Base-by-base conservation (phyloP, 108 stramenopile genomes). In the Fistulifera pelliculosa region DNA sequence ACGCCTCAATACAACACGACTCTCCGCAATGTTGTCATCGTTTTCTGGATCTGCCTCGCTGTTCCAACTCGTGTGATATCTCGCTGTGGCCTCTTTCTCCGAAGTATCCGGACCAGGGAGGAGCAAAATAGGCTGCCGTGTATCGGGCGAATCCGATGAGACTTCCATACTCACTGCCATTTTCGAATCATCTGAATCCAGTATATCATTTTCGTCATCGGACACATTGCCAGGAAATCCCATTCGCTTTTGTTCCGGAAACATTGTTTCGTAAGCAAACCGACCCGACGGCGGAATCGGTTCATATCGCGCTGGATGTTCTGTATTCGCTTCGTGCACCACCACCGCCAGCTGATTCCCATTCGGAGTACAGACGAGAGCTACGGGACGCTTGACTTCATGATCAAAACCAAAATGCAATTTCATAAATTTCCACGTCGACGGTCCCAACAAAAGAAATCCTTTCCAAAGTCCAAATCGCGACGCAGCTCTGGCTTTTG, bases 391-490 rank as follows among this genome's bases (percentile, higher is more conserved):
- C 47, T n/a, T 17, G n/a, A 48, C 18, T 16, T 49, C 58, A 25
- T 54, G 8, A 27, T 61, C 60, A 48, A 31, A 56, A 10, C 61
- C 68, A 64, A 80, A 80, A 35, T 80, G 71, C 38, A 64, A 53
- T 47, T 65, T 64, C 16, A 72, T 38, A 12, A 80, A 50, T 44
- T 59, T 50, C 79, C 79, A 80, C 4, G 66, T 67, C 52, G 53
- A 58, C 4, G 64, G 53, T 38, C 79, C 79, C 6, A 80, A 22
- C 47, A 74, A 68, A 61, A 66, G 39, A 62, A 80, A 49, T 80
- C 70, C 40, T 39, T 51, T 31, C 47, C 60, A 41, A 70, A 65
- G 2, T 54, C 18, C n/a, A 70, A 38, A 12, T 60, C 65, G 13
- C 15, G 44, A 27, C 56, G 56, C 58, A 78, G 21, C n/a, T 23